Evolutionary conservation across 73 alveolate species (phyloP), one percentile per base, ranked within the genome.

Genomic region (Symbiodinium natans): DNA sequence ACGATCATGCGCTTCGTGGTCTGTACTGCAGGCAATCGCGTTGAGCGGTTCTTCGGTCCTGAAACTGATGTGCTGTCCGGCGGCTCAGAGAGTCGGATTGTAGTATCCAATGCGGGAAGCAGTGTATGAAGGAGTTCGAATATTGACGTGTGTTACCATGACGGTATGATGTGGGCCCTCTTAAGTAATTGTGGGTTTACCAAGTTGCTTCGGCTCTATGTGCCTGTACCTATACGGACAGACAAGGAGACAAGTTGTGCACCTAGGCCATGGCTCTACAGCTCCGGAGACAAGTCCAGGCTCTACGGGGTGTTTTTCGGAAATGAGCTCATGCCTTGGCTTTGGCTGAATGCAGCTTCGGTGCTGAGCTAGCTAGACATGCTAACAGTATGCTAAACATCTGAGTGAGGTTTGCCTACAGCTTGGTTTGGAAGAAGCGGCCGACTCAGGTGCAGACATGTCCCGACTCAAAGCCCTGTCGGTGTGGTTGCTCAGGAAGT

Each of bases 331-430:
- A n/a, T 8, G 34, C 41, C 96, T 63, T 23, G 77, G 77, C 9
- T 27, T n/a, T n/a, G n/a, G n/a, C n/a, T n/a, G n/a, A n/a, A n/a
- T 46, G 59, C 59, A 46, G 59, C 59, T 46, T n/a, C n/a, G n/a
- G n/a, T n/a, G n/a, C n/a, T n/a, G n/a, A n/a, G n/a, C n/a, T n/a
- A n/a, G n/a, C n/a, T n/a, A n/a, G n/a, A n/a, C n/a, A n/a, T n/a
- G n/a, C n/a, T n/a, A n/a, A n/a, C n/a, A n/a, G n/a, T n/a, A n/a
- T n/a, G n/a, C n/a, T n/a, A n/a, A n/a, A n/a, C n/a, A n/a, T n/a
- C n/a, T n/a, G n/a, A n/a, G n/a, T n/a, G n/a, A 89, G 96, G 96
- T 89, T 89, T 63, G 96, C 87, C 2, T 89, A 89, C 96, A 89
- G 96, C 86, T 33, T 89, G 96, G 96, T 89, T 71, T 89, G 96